phyloP scores from a whole-genome alignment of 2,329 filamentous ascomycete species.

The Penicillium frequentans region DNA sequence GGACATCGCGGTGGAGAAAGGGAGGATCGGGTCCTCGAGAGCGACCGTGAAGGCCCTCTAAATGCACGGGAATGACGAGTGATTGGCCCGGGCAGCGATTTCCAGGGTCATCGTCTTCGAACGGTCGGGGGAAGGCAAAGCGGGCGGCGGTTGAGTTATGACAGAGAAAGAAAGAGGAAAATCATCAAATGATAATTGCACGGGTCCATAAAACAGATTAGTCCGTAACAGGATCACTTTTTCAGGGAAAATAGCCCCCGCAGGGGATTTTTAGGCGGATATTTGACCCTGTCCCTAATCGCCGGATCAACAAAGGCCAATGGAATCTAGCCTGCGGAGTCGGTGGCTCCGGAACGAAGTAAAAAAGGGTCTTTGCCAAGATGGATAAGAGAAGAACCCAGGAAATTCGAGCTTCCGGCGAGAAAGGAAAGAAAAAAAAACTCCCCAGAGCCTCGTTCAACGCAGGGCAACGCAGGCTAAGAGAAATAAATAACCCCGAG shows the following conservation, averaged over 20 bases:
- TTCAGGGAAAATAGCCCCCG: slow-evolving; percentile 21
- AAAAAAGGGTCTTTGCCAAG: slow-evolving; percentile 7
- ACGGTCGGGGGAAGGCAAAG: not conserved
- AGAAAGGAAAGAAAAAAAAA: not conserved
- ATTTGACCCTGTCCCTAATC: slow-evolving; percentile 9
- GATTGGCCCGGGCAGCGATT: slow-evolving; percentile 14
- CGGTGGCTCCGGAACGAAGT: not conserved
- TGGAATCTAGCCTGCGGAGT: slow-evolving; percentile 3
- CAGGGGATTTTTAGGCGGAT: slow-evolving; percentile 10
- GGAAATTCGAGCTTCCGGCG: not conserved
- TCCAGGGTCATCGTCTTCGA: slow-evolving; percentile 27
- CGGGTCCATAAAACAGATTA: not conserved
- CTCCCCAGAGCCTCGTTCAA: not conserved
- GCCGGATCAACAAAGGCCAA: slow-evolving; percentile 5
- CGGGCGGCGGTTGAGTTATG: not conserved
- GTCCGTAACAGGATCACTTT: not conserved
- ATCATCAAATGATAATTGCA: not conserved
- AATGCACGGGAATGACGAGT: slow-evolving; percentile 16
- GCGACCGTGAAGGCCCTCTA: slow-evolving; percentile 26
- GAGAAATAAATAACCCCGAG: not conserved
- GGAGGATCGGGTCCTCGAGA: slow-evolving; percentile 11
- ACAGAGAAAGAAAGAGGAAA: not conserved
- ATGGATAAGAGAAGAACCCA: slow-evolving; percentile 6
- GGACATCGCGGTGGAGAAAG: slow-evolving; percentile 19
- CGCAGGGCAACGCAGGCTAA: not conserved